These are phyloP conservation scores for Suhomyces coccinellae DNA, from an alignment of 1,139 yeast genomes.

Conservation along the genomic window DNA sequence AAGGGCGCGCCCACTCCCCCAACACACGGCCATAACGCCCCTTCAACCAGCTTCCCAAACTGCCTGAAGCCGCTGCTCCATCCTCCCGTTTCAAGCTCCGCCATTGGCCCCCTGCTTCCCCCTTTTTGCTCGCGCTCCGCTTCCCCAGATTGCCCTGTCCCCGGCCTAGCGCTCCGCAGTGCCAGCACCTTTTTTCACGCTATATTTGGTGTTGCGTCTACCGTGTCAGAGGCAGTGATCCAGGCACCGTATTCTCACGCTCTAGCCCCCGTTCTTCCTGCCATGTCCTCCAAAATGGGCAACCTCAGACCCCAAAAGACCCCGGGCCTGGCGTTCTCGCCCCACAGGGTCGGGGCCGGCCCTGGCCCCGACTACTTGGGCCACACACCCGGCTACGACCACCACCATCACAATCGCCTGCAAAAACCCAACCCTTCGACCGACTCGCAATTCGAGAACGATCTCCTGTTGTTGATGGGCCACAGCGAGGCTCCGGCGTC, in stretches of 20 bases:
- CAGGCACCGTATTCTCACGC: not conserved
- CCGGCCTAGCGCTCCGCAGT: not conserved
- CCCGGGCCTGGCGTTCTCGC: not conserved
- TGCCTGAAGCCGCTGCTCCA: no score
- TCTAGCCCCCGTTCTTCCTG: not conserved
- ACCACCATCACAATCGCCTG: conserved; percentile 16
- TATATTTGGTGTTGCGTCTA: not conserved
- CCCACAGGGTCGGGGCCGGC: conserved; percentile 4
- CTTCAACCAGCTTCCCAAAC: no score
- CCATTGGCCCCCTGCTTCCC: not conserved
- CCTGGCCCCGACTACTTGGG: conserved; percentile 13
- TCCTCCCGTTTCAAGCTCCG: no score
- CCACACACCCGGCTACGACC: conserved; percentile 18
- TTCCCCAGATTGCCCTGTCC: not conserved
- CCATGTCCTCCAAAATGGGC: conserved; percentile 4
- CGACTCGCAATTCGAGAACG: conserved; percentile 25
- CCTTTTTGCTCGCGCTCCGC: not conserved
- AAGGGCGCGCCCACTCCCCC: no score
- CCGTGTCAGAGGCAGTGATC: conserved; percentile 1
- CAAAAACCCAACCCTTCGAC: conserved; percentile 12
- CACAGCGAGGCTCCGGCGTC: conserved; percentile 8
- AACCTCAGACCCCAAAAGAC: conserved; percentile 7
- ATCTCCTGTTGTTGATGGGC: conserved; percentile 22
- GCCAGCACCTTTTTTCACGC: not conserved
- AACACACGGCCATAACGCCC: no score